These are phyloP conservation scores for Colletotrichum chlorophyti DNA, from an alignment of 2,329 filamentous ascomycete species.

Conservation along the genomic window DNA sequence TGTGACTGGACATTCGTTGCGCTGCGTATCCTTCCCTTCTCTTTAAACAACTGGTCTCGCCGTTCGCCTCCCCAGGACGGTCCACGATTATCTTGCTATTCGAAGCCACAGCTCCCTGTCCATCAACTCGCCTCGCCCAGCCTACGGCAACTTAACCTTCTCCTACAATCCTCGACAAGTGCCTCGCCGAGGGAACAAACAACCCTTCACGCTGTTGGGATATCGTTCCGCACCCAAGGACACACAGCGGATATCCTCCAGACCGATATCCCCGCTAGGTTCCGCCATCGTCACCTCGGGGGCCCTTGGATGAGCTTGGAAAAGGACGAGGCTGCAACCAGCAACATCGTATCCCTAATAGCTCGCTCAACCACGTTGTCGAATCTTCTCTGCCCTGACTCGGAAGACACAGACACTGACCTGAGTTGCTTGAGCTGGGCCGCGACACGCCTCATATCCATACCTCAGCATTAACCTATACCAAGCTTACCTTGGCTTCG, in stretches of 20 bases:
- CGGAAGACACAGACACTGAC: background rate
- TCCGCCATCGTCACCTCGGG: conserved; percentile 14
- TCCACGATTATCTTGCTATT: conserved; percentile 21
- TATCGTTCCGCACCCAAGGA: conserved; percentile 5
- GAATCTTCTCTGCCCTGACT: conserved; percentile 5
- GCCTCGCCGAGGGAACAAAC: background rate
- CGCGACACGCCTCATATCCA: conserved; percentile 9
- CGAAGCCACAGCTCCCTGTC: conserved; percentile 29
- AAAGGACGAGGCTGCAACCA: conserved; percentile 27
- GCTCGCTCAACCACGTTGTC: background rate
- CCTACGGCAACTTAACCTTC: conserved; percentile 6
- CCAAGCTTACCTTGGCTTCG: background rate
- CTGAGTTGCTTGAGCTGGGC: background rate
- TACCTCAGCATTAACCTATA: background rate
- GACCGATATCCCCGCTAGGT: conserved; percentile 9
- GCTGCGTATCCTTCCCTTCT: conserved; percentile 28
- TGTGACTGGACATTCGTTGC: conserved; percentile 28
- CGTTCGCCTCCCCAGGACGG: conserved; percentile 11
- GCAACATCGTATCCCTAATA: conserved; percentile 4
- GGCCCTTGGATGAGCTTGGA: conserved; percentile 14
- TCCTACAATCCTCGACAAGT: conserved; percentile 14
- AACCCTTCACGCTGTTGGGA: background rate
- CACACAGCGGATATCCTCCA: background rate
- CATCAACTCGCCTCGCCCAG: conserved; percentile 15
- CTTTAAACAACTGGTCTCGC: conserved; percentile 29